Evolutionary conservation across 805 yeast species (phyloP), one percentile per base, ranked within the genome.

Genomic region (Sugiyamaella marilandica): DNA sequence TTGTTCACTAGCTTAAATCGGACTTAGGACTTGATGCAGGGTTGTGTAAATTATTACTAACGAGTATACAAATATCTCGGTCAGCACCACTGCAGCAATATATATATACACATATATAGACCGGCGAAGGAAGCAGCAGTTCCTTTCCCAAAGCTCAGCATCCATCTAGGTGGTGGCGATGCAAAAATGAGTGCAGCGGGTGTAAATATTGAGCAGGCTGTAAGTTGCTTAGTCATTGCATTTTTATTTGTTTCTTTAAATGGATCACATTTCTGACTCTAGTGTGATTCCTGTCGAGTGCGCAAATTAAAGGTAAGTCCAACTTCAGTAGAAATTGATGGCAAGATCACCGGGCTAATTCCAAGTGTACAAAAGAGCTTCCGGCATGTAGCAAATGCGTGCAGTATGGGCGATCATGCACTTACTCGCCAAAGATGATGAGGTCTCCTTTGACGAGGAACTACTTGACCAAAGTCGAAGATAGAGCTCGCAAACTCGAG

Each of bases 241-340:
- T 3, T 24, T 24, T 24, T 5, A 24, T n/a, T n/a, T n/a, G n/a
- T n/a, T n/a, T n/a, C n/a, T n/a, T n/a, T 14, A 26, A 9, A 10
- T 21, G 37, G 29, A 32, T 24, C n/a, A 5, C n/a, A 18, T 5
- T n/a, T 7, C 36, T 34, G 41, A 21, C 32, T 39, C 9, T 47
- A 65, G 76, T 88, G 96, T 68, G 96, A 88, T 67, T 82, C 91
- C 2, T 88, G 96, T 65, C 78, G 96, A 35, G 79, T 82, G 59
- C 75, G 94, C 51, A 88, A 88, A 68, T 74, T 87, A 55, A 84
- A 83, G 60, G 65, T 62, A 52, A 18, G 60, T 41, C 43, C 24
- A 10, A 8, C 19, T 4, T 39, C 24, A 7, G 19, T 39, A 16
- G 13, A 11, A 39, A 16, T 39, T 39, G 32, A n/a, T 39, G 18